Evolutionary conservation across 805 yeast species (phyloP), one percentile per base, ranked within the genome.

Genomic region (Starmerella lactis-condensi): DNA sequence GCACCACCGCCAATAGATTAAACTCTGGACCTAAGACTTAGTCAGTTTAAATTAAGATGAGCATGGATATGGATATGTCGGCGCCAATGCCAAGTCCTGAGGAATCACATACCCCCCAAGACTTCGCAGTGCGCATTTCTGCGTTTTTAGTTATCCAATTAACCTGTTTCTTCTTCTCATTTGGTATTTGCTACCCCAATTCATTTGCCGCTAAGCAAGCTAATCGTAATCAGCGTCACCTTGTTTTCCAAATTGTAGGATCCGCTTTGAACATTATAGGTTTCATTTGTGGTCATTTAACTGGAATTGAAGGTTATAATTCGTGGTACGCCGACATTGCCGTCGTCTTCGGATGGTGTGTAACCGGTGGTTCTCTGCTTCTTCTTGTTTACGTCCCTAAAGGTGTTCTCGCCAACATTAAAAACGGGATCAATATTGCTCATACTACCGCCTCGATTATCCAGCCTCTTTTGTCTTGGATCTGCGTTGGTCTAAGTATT

Each of bases 401-500:
- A 29, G 60, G 60, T 20, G 32, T 54, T 8, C 36, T 54, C 16
- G 50, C 56, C 24, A 47, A 43, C 28, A 35, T 59, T 22, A 48
- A 54, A 15, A 29, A 32, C 8, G 42, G 36, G 13, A 32, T 54
- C 27, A 45, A 50, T 33, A 30, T 43, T 24, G 39, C 45, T 9
- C 61, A 57, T 34, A 35, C 41, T 23, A 37, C 50, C 2, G 38
- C 51, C 6, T 52, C 58, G 4, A 33, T 51, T n/a, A 26, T 47
- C 21, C 54, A 58, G 39, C 64, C 64, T 5, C 39, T 58, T 5
- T 39, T 57, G 18, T 89, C 91, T 6, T 79, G 91, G 76, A 73
- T 82, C 7, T 71, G 78, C 40, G 65, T 68, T 20, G 71, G 82
- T 31, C 56, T 85, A 56, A 85, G 92, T 0, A 79, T 85, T 5